phyloP scores from a whole-genome alignment of 23 red algal species.

The Gracilaria gracilis region DNA sequence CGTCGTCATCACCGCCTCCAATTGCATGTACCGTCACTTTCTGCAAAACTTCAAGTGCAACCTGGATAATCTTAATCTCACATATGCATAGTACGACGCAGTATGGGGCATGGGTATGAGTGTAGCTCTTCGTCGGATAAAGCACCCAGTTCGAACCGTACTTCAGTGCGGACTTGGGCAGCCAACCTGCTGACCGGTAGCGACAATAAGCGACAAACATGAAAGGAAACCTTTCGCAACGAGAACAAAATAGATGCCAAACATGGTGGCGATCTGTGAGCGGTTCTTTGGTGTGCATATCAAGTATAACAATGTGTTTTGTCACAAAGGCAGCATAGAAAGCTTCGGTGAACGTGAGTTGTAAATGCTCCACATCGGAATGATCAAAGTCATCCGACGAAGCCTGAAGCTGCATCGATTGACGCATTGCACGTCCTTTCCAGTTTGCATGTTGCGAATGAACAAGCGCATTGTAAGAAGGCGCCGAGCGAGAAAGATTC shows the following conservation, averaged over 20 bases:
- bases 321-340: conserved; percentile 70
- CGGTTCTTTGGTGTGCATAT: not conserved
- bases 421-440: conserved; percentile 62
- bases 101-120: conserved; percentile 79
- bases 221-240: conserved; percentile 40
- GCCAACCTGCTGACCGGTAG: conserved; percentile 87
- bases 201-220: conserved; percentile 67
- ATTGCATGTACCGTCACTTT: conserved; percentile 52
- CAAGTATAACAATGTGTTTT: conserved; percentile 25
- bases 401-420: conserved; percentile 53
- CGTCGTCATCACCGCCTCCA: conserved; percentile 35
- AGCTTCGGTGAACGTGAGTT: conserved; percentile 73
- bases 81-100: conserved; percentile 69
- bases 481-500: conserved; percentile 74
- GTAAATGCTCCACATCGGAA: conserved; percentile 67
- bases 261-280: not conserved
- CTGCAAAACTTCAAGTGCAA: too few species aligned
- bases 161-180: conserved; percentile 82
- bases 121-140: conserved; percentile 48
- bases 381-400: not conserved
- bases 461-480: conserved; percentile 56
- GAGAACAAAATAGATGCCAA: conserved; percentile 15
- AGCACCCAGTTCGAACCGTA: conserved; percentile 96
- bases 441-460: conserved; percentile 1
- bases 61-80: conserved; percentile 6